These are phyloP conservation scores for Fusarium mundagurra DNA, from an alignment of 2,329 filamentous ascomycete species.

Conservation along the genomic window DNA sequence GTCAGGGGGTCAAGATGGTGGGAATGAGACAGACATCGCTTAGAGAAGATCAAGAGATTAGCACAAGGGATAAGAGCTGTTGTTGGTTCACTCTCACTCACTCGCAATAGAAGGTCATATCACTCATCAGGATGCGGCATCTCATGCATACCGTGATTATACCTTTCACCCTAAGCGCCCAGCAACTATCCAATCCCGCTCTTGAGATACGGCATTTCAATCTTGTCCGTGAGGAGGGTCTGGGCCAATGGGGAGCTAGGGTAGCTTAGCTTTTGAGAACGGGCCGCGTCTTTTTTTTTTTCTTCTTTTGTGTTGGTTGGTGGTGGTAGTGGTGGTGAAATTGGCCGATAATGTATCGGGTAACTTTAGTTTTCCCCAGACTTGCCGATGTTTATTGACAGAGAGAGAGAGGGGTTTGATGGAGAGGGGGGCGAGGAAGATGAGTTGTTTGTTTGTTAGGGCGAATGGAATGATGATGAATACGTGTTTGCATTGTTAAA, in stretches of 20 bases:
- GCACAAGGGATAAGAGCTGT: neutral
- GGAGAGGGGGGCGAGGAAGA: neutral
- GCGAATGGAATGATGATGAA: neutral
- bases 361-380: neutral
- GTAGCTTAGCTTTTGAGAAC: neutral
- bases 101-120: neutral
- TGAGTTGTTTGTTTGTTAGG: neutral
- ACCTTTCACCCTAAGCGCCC: neutral
- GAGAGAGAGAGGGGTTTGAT: neutral
- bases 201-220: neutral
- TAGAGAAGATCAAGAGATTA: neutral
- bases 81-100: neutral
- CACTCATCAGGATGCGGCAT: neutral
- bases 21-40: neutral
- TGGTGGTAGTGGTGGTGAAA: neutral
- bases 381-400: neutral
- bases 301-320: no score
- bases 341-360: constrained; percentile 4
- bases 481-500: neutral
- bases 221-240: neutral
- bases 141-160: neutral
- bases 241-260: neutral
- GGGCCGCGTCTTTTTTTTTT: neutral
- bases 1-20: neutral
- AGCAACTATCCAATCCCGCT: neutral